A percentile compares a stretch with the other conserved stretches of the same genome.
These are phyloP conservation scores for Omphalotus guepiniiformis DNA, from an alignment of 768 basidiomycete genomes.

Conservation along the genomic window DNA sequence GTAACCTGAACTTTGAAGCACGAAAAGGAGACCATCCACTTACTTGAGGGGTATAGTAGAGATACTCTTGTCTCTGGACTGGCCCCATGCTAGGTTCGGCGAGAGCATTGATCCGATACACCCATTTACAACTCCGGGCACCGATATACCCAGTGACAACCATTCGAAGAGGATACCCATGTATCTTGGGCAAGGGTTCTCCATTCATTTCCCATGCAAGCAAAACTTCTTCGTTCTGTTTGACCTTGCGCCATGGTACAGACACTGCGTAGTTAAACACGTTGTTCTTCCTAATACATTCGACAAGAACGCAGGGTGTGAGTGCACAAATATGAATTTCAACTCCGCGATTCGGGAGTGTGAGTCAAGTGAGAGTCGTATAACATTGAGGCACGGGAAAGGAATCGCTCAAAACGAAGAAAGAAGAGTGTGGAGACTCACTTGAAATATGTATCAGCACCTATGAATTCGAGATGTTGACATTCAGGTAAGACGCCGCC, in stretches of 20 bases:
- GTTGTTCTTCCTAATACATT: slow-evolving; percentile 29
- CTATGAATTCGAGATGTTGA: slow-evolving; percentile 51
- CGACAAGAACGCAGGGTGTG: no score
- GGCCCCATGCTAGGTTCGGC: slow-evolving; percentile 45
- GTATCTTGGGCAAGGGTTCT: slow-evolving; percentile 44
- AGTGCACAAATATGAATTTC: no score
- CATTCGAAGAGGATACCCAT: slow-evolving; percentile 46
- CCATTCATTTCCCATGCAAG: slow-evolving; percentile 55
- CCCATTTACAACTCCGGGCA: slow-evolving; percentile 51
- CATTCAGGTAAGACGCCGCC: slow-evolving; percentile 45
- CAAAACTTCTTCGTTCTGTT: slow-evolving; percentile 41
- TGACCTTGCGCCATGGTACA: slow-evolving; percentile 45
- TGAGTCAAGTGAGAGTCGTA: no score
- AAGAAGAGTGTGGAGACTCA: slow-evolving; percentile 14
- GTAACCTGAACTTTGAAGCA: not conserved
- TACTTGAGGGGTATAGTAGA: slow-evolving; percentile 48
- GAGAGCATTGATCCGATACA: slow-evolving; percentile 48
- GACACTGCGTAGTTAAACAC: slow-evolving; percentile 42
- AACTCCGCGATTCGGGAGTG: no score
- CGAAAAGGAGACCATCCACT: not conserved
- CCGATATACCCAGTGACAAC: slow-evolving; percentile 54
- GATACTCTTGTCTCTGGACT: slow-evolving; percentile 49
- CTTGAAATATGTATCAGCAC: slow-evolving; percentile 58
- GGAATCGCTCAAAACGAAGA: not conserved
- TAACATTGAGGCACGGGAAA: not conserved